phyloP scores from a whole-genome alignment of 139 green algal species.

The Chlorella vulgaris region DNA sequence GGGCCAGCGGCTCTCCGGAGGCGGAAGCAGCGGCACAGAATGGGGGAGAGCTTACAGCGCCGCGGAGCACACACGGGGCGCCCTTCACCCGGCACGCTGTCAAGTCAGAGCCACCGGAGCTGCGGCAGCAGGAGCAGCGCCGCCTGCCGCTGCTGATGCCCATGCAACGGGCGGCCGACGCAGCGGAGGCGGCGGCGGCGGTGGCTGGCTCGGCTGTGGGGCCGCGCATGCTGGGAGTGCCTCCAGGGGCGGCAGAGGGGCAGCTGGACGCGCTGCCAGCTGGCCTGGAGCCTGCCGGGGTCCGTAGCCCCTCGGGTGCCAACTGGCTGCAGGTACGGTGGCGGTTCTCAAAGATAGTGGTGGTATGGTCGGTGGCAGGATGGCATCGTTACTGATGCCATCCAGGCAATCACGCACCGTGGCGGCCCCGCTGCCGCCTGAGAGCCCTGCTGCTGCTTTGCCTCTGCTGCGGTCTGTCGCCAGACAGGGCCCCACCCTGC shows the following conservation, averaged over 20 bases:
- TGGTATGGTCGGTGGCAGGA: too few relatives aligned
- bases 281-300: not conserved
- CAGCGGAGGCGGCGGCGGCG: conserved; percentile 6
- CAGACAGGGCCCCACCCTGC: too few relatives aligned
- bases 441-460: too few relatives aligned
- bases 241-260: not conserved
- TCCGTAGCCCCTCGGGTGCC: conserved; percentile 26
- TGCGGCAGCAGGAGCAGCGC: not conserved
- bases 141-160: conserved; percentile 4
- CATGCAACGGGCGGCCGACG: conserved; percentile 2
- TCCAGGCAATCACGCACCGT: too few relatives aligned
- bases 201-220: conserved; percentile 11
- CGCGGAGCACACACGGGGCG: too few relatives aligned
- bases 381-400: too few relatives aligned
- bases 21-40: not conserved
- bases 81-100: too few relatives aligned
- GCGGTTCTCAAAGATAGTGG: too few relatives aligned
- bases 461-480: too few relatives aligned
- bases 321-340: conserved; percentile 25
- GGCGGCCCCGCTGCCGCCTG: too few relatives aligned
- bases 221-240: not conserved
- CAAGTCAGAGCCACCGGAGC: not conserved
- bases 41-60: not conserved
- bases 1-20: not conserved
- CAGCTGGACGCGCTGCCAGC: not conserved